A percentile compares a stretch with the other conserved stretches of the same genome.
Evolutionary conservation across 306 rosid genomes (phyloP).

Genomic region (Corylus heterophylla): DNA sequence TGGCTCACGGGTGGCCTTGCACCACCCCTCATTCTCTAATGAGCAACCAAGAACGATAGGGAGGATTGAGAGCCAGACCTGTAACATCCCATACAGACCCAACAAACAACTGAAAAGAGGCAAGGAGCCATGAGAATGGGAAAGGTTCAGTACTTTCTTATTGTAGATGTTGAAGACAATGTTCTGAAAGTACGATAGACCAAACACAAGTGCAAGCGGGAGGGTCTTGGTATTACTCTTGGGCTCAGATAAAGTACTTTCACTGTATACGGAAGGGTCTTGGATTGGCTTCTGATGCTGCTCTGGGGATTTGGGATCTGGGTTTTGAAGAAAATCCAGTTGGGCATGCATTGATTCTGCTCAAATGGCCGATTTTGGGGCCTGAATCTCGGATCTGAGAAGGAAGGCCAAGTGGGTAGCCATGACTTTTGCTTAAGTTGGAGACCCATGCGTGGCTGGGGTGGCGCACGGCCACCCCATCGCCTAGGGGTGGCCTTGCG

Average conservation of each 20-base stretch:
- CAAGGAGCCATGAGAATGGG: conserved; percentile 94
- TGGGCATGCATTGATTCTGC: conserved; percentile 27
- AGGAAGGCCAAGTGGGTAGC: conserved; percentile 26
- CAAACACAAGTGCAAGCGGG: conserved; percentile 75
- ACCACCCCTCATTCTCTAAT: no score
- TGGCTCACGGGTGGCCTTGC: no score
- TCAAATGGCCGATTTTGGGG: conserved; percentile 34
- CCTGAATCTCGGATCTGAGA: conserved; percentile 37
- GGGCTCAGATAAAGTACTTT: conserved; percentile 34
- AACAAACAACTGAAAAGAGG: conserved; percentile 86
- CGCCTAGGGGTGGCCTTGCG: no score
- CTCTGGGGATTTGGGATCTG: conserved; percentile 38
- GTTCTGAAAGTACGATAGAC: conserved; percentile 86
- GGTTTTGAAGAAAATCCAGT: conserved; percentile 41
- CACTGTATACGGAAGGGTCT: conserved; percentile 16
- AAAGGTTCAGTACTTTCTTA: conserved; percentile 81
- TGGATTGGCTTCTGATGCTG: conserved; percentile 47
- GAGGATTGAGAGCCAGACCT: no score
- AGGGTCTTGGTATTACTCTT: conserved; percentile 41
- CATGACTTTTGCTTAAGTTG: not conserved
- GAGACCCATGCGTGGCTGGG: not conserved
- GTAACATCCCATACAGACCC: conserved; percentile 83
- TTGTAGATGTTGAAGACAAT: conserved; percentile 88
- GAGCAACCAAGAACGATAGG: no score
- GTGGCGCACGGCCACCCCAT: no score